phyloP scores from a whole-genome alignment of 2,329 filamentous ascomycete species.

The Rhynchosporium secalis region DNA sequence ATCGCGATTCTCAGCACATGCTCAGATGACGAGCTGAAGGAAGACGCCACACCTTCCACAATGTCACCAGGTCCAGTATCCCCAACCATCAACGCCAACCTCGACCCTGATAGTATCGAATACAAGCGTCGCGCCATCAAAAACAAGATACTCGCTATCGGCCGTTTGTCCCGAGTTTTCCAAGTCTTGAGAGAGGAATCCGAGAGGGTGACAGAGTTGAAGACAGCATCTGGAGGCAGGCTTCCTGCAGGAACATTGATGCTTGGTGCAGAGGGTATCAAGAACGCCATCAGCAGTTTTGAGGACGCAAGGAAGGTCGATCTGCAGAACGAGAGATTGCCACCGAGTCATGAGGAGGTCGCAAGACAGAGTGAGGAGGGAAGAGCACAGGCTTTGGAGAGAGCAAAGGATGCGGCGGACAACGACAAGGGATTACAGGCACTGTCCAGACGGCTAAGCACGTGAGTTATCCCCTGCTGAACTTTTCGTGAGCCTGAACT shows the following conservation, averaged over 20 bases:
- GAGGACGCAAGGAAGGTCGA: slow-evolving; percentile 97
- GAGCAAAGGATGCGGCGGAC: slow-evolving; percentile 84
- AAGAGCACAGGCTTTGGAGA: slow-evolving; percentile 77
- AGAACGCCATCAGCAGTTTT: slow-evolving; percentile 95
- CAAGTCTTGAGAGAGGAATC: slow-evolving; percentile 97
- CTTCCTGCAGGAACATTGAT: slow-evolving; percentile 94
- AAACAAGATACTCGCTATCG: slow-evolving; percentile 99
- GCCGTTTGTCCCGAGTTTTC: slow-evolving; percentile 94
- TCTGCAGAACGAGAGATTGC: slow-evolving; percentile 91
- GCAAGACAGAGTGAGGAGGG: slow-evolving; percentile 79
- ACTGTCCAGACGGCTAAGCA: slow-evolving; percentile 89
- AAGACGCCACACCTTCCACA: slow-evolving; percentile 73
- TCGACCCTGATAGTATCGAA: slow-evolving; percentile 83
- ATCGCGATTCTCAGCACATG: slow-evolving; percentile 98
- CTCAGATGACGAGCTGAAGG: slow-evolving; percentile 97
- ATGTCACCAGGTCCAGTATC: slow-evolving; percentile 67
- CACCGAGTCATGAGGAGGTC: slow-evolving; percentile 90
- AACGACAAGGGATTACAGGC: slow-evolving; percentile 86
- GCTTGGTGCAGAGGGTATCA: slow-evolving; percentile 97
- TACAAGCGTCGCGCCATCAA: slow-evolving; percentile 97
- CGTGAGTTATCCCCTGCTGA: slow-evolving; percentile 62
- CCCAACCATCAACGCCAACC: slow-evolving; percentile 59
- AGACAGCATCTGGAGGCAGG: slow-evolving; percentile 90
- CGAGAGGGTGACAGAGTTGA: slow-evolving; percentile 94
- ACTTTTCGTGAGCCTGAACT: neutral